Evolutionary conservation across 768 basidiomycete species (phyloP), one percentile per base, ranked within the genome.

Genomic region (Calocybe cyanea): DNA sequence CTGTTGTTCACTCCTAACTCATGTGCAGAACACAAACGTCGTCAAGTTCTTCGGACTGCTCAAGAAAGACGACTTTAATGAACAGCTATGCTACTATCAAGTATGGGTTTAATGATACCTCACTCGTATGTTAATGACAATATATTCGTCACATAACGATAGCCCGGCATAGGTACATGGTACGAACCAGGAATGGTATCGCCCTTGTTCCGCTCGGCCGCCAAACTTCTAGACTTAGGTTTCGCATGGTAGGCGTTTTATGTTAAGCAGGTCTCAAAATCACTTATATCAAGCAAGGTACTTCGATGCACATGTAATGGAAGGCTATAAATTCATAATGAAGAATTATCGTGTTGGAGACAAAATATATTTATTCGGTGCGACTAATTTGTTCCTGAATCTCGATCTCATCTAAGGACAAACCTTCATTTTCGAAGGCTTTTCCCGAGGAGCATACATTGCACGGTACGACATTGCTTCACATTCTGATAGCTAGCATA

Each of bases 211-310:
- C 59, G 68, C 38, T 76, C 78, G 76, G 52, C 65, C 0, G 87
- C 85, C 5, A 79, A 78, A 56, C 55, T 82, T 4, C 43, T 84
- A 31, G 89, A 91, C 54, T 63, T 76, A 39, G 87, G 83, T 0
- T 63, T 88, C 48, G 89, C 88, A 17, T 88, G 85, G 86, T 86
- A 57, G n/a, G n/a, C n/a, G n/a, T n/a, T n/a, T n/a, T n/a, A n/a
- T n/a, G n/a, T n/a, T n/a, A n/a, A n/a, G n/a, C n/a, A n/a, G n/a
- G 6, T 74, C 53, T 28, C 6, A 6, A 28, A 11, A 5, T 5
- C 11, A 11, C 25, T 11, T 28, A 6, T 5, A 11, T 28, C 6
- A 5, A 28, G 6, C 25, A 31, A 85, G 84, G 79, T 88, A 83
- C 56, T 67, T 89, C 33, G 80, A 81, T 43, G 73, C 58, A 1